A percentile compares a stretch with the other conserved stretches of the same genome.
Conservation (phyloP, 441 rosid species). For the Pelargonium exstipulatum region DNA sequence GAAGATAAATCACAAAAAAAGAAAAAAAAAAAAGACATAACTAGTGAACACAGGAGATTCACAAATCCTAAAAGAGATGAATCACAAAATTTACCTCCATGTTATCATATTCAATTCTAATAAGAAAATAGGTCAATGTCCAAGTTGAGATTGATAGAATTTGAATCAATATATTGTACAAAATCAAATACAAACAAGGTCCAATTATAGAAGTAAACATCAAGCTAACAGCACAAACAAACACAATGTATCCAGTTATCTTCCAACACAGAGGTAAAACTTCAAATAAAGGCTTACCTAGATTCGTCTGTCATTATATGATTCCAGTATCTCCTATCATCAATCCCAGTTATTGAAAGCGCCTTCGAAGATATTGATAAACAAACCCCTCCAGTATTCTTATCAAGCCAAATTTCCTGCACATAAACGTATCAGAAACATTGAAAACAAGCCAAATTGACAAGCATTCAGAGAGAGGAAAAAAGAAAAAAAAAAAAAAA, state of each 20-base stretch:
- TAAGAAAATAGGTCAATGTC: background rate
- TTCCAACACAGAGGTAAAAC: background rate
- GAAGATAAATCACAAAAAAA: too few relatives aligned
- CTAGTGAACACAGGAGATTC: too few relatives aligned
- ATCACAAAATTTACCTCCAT: background rate
- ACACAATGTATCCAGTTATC: background rate
- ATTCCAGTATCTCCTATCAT: constrained; percentile 76
- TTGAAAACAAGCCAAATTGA: constrained; percentile 2
- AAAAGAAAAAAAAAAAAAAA: constrained; percentile 16
- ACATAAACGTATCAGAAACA: constrained; percentile 12
- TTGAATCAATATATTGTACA: background rate
- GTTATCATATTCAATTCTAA: background rate
- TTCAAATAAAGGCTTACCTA: constrained; percentile 31
- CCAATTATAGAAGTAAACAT: background rate
- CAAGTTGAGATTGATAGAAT: background rate
- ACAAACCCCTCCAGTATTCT: constrained; percentile 54
- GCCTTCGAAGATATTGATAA: constrained; percentile 57
- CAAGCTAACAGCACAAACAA: background rate
- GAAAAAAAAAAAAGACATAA: too few relatives aligned
- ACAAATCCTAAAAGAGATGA: background rate
- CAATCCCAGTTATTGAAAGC: constrained; percentile 62
- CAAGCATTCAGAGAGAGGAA: constrained; percentile 13
- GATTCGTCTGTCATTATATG: constrained; percentile 58
- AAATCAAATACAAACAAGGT: background rate
- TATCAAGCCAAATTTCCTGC: constrained; percentile 73